Evolutionary conservation across 352 stramenopile genomes (phyloP).

Genomic region (Pythium rishiriense): DNA sequence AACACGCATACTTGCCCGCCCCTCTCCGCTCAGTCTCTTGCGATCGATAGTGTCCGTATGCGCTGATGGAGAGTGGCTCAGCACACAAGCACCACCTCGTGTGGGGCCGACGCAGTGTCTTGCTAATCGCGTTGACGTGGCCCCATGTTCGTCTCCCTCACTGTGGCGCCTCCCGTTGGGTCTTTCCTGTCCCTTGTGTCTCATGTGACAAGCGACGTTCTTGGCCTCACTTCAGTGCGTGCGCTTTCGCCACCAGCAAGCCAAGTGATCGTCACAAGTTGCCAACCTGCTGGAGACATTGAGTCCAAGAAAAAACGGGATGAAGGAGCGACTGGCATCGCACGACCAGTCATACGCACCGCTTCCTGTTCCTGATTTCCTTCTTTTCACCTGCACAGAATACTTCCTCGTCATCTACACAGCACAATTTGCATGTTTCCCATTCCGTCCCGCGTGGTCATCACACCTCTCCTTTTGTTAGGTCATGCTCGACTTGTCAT

Average conservation of each 20-base stretch:
- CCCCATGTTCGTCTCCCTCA: too few species aligned
- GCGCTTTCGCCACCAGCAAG: not conserved
- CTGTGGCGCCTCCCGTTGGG: too few species aligned
- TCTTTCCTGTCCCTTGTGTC: too few species aligned
- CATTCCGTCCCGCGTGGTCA: not conserved
- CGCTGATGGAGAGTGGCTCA: too few species aligned
- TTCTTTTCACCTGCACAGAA: not conserved
- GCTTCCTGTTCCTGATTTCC: not conserved
- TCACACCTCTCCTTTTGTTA: not conserved
- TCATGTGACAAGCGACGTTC: too few species aligned
- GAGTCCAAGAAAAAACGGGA: not conserved
- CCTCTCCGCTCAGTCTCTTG: too few species aligned
- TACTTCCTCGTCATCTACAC: not conserved
- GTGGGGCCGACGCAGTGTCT: too few species aligned
- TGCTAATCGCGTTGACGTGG: too few species aligned
- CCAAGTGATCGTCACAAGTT: not conserved
- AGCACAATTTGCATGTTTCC: too few species aligned
- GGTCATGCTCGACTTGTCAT: not conserved
- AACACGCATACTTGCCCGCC: too few species aligned
- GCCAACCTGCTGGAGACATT: not conserved
- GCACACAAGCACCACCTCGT: too few species aligned
- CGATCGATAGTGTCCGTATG: too few species aligned
- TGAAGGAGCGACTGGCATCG: not conserved
- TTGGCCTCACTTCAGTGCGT: not conserved
- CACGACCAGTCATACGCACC: not conserved